Percentiles rank a stretch among this genome's conserved stretches.
phyloP scores from a whole-genome alignment of 129 eudicot species.

The Glebionis coronaria region DNA sequence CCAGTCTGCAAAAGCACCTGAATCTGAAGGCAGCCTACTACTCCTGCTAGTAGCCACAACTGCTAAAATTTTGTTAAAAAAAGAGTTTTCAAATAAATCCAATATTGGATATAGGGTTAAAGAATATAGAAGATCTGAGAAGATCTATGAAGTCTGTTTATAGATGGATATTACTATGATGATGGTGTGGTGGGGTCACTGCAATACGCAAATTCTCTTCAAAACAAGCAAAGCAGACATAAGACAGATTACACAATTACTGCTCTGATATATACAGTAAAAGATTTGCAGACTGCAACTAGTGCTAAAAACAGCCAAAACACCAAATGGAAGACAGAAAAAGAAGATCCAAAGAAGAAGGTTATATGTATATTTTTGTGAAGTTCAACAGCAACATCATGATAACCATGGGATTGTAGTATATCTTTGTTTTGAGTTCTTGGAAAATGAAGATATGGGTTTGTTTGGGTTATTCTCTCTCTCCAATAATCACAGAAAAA shows the following conservation, averaged over 20 bases:
- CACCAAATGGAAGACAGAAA: conserved; percentile 8
- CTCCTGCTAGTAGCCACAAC: conserved; percentile 86
- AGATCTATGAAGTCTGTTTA: conserved; percentile 29
- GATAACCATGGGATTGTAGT: neutral
- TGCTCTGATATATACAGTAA: conserved; percentile 15
- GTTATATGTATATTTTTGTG: neutral
- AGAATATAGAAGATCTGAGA: conserved; percentile 34
- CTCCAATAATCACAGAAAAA: conserved; percentile 33
- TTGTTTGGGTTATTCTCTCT: conserved; percentile 25
- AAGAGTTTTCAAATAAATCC: conserved; percentile 2
- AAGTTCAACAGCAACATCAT: neutral
- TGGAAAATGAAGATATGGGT: conserved; percentile 35
- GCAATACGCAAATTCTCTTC: conserved; percentile 21
- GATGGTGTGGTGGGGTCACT: conserved; percentile 41
- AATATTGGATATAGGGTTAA: conserved; percentile 33
- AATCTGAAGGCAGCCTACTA: conserved; percentile 59
- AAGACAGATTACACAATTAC: conserved; percentile 28
- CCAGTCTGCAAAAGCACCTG: conserved; percentile 87
- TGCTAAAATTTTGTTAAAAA: conserved; percentile 21
- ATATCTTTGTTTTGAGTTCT: conserved; percentile 21
- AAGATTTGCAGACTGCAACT: conserved; percentile 26
- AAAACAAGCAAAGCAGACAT: conserved; percentile 23
- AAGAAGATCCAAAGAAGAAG: conserved; percentile 6
- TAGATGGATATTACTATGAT: conserved; percentile 21
- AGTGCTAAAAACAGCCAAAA: conserved; percentile 8